Conservation (phyloP, 495 filamentous ascomycete genomes). For the Penicillium canescens region DNA sequence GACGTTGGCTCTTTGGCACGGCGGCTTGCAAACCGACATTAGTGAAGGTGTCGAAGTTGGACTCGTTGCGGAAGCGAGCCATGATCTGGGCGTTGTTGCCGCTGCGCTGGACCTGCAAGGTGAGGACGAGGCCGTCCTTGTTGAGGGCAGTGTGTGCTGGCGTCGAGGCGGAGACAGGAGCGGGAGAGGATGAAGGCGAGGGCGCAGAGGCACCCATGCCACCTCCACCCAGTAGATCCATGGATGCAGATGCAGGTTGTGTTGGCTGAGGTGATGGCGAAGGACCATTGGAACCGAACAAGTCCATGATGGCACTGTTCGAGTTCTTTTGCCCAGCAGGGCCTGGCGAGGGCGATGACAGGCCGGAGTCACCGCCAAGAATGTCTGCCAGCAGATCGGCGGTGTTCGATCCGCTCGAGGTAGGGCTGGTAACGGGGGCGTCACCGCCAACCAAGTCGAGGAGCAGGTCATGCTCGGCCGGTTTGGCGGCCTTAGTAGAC, state of each 20-base stretch:
- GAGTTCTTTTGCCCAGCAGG: slow-evolving; percentile 49
- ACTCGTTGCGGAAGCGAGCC: slow-evolving; percentile 79
- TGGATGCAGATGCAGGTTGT: slow-evolving; percentile 41
- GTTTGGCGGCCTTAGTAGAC: slow-evolving; percentile 70
- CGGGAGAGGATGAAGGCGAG: slow-evolving; percentile 34
- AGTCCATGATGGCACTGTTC: slow-evolving; percentile 83
- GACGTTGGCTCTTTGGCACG: slow-evolving; percentile 90
- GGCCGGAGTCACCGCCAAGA: slow-evolving; percentile 49
- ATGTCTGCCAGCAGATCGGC: slow-evolving; percentile 89
- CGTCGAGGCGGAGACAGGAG: slow-evolving; percentile 38
- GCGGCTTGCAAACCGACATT: slow-evolving; percentile 85
- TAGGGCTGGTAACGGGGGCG: slow-evolving; percentile 49
- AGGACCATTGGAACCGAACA: slow-evolving; percentile 56
- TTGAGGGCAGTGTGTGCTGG: slow-evolving; percentile 71
- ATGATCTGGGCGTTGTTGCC: slow-evolving; percentile 69
- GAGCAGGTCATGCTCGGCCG: slow-evolving; percentile 85
- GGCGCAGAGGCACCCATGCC: slow-evolving; percentile 46
- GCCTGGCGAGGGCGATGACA: slow-evolving; percentile 55
- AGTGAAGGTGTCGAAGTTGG: slow-evolving; percentile 61
- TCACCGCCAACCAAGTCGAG: slow-evolving; percentile 93
- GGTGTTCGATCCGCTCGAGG: slow-evolving; percentile 71
- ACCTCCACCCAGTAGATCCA: slow-evolving; percentile 46
- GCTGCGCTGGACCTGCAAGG: slow-evolving; percentile 78
- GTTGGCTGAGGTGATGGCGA: slow-evolving; percentile 38
- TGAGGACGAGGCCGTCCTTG: slow-evolving; percentile 80